Evolutionary conservation across 805 yeast species (phyloP).

Genomic region (Priceomyces haplophilus): DNA sequence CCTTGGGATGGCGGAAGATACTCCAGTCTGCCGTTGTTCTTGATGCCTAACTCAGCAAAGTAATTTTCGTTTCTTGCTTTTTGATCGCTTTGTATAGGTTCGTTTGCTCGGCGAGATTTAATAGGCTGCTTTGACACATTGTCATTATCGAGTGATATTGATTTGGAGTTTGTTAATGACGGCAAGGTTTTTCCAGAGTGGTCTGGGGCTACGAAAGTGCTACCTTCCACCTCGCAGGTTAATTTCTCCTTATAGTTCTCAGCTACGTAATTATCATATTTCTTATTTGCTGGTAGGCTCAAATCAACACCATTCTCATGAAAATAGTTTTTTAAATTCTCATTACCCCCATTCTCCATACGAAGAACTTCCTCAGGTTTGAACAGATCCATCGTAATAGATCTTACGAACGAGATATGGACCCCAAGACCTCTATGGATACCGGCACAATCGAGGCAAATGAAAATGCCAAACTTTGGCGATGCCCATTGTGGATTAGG

Average conservation of each 20-base stretch:
- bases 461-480: conserved; percentile 95
- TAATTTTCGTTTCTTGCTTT: conserved; percentile 74
- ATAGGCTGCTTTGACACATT: conserved; percentile 22
- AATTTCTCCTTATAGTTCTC: conserved; percentile 86
- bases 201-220: conserved; percentile 63
- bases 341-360: conserved; percentile 95
- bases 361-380: conserved; percentile 84
- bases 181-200: conserved; percentile 49
- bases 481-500: conserved; percentile 99
- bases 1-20: conserved; percentile 90
- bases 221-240: conserved; percentile 71
- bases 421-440: conserved; percentile 94
- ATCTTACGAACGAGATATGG: conserved; percentile 92
- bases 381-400: conserved; percentile 98
- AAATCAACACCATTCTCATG: conserved; percentile 67
- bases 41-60: conserved; percentile 74
- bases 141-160: conserved; percentile 4
- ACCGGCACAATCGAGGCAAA: conserved; percentile 98
- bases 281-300: conserved; percentile 60
- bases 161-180: conserved; percentile 7
- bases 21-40: conserved; percentile 70
- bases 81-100: conserved; percentile 29
- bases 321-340: conserved; percentile 66
- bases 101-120: conserved; percentile 43
- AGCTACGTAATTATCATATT: conserved; percentile 90